Evolutionary conservation across 140 eudicot species (phyloP).

Genomic region (Flaveria floridana): DNA sequence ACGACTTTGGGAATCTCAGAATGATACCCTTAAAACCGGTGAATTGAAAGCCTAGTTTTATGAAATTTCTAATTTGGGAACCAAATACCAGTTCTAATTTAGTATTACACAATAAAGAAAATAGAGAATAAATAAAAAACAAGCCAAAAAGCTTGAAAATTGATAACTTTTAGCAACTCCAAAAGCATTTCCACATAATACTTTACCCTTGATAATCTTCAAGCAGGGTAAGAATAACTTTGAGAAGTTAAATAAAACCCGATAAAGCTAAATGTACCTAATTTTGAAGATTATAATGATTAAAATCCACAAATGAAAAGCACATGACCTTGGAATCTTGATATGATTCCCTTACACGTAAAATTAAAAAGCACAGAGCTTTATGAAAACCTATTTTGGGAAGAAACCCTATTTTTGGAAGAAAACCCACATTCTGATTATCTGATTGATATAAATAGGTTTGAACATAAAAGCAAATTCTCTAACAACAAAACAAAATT

Average conservation of each 20-base stretch:
- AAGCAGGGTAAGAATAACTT: not conserved
- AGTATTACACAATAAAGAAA: not conserved
- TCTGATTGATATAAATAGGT: no score
- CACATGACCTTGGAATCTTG: not conserved
- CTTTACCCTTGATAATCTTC: not conserved
- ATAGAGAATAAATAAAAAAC: not conserved
- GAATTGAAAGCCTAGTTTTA: not conserved
- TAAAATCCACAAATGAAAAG: slow-evolving; percentile 9
- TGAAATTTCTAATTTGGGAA: not conserved
- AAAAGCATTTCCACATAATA: not conserved
- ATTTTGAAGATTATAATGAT: not conserved
- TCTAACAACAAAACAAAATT: no score
- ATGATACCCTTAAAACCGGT: not conserved
- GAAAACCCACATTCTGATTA: not conserved
- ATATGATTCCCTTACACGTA: not conserved
- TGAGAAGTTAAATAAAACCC: not conserved
- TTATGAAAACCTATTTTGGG: not conserved
- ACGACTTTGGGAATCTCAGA: no score
- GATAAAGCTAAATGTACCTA: not conserved
- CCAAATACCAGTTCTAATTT: not conserved
- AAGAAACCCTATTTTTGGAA: not conserved
- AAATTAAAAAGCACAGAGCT: not conserved
- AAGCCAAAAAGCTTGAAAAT: not conserved
- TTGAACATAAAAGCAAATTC: no score
- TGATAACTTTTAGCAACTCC: not conserved